Percentiles rank a stretch among this genome's conserved stretches.
Evolutionary conservation across 2,329 filamentous ascomycete species (phyloP).

Genomic region (Alternaria solani): DNA sequence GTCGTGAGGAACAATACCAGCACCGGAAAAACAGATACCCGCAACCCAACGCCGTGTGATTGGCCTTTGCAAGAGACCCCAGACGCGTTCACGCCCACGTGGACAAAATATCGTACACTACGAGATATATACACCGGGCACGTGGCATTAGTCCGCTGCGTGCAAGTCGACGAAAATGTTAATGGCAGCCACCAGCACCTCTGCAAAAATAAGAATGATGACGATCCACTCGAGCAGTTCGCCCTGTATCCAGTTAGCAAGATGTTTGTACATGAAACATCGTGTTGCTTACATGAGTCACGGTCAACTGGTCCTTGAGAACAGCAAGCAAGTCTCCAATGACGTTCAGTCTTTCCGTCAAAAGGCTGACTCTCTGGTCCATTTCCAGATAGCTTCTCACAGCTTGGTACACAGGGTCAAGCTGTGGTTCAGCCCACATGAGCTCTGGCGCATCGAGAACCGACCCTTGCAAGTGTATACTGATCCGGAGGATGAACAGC

Average conservation of each 20-base stretch:
- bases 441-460: constrained; percentile 96
- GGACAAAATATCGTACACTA: constrained; percentile 28
- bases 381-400: constrained; percentile 96
- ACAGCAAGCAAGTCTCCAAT: constrained; percentile 93
- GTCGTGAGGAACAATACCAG: not conserved
- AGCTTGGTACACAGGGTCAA: constrained; percentile 95
- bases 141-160: constrained; percentile 64
- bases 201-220: constrained; percentile 92
- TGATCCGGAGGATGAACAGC: constrained; percentile 96
- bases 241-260: constrained; percentile 41
- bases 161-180: constrained; percentile 97
- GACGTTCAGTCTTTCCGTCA: constrained; percentile 90
- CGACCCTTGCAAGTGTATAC: constrained; percentile 95
- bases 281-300: constrained; percentile 63
- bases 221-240: constrained; percentile 68
- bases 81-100: constrained; percentile 5
- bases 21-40: constrained; percentile 7
- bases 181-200: constrained; percentile 89
- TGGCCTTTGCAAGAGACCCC: not conserved
- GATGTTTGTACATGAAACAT: too few relatives aligned
- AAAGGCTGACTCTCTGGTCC: constrained; percentile 88
- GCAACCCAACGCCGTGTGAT: constrained; percentile 13
- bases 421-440: constrained; percentile 97
- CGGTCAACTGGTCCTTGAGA: constrained; percentile 92
- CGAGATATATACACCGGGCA: constrained; percentile 25